phyloP scores from a whole-genome alignment of 2,329 filamentous ascomycete species.

The Nothomitra cinnamomea region DNA sequence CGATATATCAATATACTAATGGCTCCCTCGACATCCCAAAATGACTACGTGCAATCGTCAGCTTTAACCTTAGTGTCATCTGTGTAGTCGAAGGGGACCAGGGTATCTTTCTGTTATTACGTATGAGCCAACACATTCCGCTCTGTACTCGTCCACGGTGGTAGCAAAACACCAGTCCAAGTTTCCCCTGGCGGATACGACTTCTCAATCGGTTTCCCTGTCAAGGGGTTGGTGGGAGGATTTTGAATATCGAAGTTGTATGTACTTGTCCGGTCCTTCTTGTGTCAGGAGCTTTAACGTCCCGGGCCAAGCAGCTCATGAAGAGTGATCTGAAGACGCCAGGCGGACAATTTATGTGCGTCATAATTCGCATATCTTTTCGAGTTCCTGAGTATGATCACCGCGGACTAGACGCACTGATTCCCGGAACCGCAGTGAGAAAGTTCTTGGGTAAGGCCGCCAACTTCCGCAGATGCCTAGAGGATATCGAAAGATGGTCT shows the following conservation, averaged over 20 bases:
- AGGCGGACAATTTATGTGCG: slow-evolving; percentile 69
- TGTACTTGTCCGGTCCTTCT: slow-evolving; percentile 54
- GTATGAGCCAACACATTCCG: slow-evolving; percentile 86
- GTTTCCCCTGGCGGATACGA: slow-evolving; percentile 95
- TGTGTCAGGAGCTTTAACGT: slow-evolving; percentile 91
- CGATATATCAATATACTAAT: slow-evolving; percentile 55
- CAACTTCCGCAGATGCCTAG: slow-evolving; percentile 43
- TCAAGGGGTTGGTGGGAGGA: slow-evolving; percentile 67
- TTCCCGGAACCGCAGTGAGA: slow-evolving; percentile 32
- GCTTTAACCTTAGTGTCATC: slow-evolving; percentile 29
- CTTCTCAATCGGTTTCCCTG: slow-evolving; percentile 56
- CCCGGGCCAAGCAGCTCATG: slow-evolving; percentile 76
- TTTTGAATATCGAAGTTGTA: slow-evolving; percentile 81
- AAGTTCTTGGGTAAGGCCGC: slow-evolving; percentile 7
- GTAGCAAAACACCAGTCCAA: slow-evolving; percentile 88
- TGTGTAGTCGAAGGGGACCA: slow-evolving; percentile 84
- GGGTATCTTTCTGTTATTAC: slow-evolving; percentile 73
- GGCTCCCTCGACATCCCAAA: slow-evolving; percentile 31
- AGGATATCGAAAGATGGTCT: slow-evolving; percentile 62
- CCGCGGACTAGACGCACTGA: slow-evolving; percentile 57
- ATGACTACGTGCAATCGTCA: background rate
- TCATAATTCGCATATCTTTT: slow-evolving; percentile 49
- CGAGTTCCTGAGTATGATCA: slow-evolving; percentile 57
- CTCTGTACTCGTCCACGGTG: slow-evolving; percentile 86
- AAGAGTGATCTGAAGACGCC: slow-evolving; percentile 90